These are phyloP conservation scores for Kokia cookei DNA, from an alignment of 441 rosid genomes.

Conservation along the genomic window DNA sequence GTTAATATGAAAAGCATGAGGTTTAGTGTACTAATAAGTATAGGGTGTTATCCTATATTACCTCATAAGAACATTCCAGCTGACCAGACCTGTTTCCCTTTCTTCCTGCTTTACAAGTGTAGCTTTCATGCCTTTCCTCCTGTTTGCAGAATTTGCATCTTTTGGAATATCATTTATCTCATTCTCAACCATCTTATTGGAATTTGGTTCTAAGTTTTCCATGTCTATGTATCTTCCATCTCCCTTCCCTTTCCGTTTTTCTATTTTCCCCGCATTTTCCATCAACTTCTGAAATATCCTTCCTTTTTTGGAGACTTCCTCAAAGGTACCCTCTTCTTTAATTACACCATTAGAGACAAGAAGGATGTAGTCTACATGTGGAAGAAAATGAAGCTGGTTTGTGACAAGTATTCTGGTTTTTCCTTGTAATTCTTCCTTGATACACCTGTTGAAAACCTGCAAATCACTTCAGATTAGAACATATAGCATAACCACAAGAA, in stretches of 20 bases:
- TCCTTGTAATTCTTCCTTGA: constrained; percentile 71
- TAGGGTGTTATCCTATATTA: constrained; percentile 11
- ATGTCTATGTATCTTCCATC: constrained; percentile 18
- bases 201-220: constrained; percentile 25
- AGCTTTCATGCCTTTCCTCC: constrained; percentile 58
- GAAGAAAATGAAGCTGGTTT: constrained; percentile 97
- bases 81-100: constrained; percentile 80
- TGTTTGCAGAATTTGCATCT: constrained; percentile 29
- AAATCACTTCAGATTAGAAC: constrained; percentile 20
- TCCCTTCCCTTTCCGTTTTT: constrained; percentile 29
- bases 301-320: constrained; percentile 70
- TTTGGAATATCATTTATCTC: constrained; percentile 21
- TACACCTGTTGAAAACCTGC: constrained; percentile 88
- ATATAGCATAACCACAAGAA: not conserved
- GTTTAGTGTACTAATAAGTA: not conserved
- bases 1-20: not conserved
- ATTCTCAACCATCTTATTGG: constrained; percentile 22
- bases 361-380: constrained; percentile 79
- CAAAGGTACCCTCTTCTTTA: constrained; percentile 91
- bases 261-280: constrained; percentile 99
- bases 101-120: constrained; percentile 89
- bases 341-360: constrained; percentile 70
- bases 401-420: constrained; percentile 94
- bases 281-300: constrained; percentile 73
- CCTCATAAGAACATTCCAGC: constrained; percentile 91